phyloP scores from a whole-genome alignment of 2,329 filamentous ascomycete species.

The Hymenoscyphus scutula region DNA sequence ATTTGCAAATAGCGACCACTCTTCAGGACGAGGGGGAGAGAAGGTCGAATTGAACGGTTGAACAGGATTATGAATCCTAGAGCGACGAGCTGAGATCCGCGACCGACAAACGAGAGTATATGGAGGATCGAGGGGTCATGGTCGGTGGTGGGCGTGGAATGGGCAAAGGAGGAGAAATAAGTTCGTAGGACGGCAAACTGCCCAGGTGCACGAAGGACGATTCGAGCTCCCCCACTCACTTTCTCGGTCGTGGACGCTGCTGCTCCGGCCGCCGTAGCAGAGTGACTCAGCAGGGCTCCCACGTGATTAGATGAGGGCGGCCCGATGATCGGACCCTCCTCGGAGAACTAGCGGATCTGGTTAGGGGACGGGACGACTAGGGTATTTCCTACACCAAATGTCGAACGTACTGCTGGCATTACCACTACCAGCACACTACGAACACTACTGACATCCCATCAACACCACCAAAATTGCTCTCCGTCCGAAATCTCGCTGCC shows the following conservation, averaged over 20 bases:
- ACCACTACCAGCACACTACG: conserved; percentile 10
- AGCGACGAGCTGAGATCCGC: conserved; percentile 18
- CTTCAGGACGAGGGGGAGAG: conserved; percentile 13
- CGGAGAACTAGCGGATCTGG: no score
- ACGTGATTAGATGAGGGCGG: no score
- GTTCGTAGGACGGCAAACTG: conserved; percentile 5
- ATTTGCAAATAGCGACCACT: conserved; percentile 7
- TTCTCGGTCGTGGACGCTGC: neutral
- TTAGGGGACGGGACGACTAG: no score
- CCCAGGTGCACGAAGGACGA: neutral
- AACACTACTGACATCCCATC: conserved; percentile 17
- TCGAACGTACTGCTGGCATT: neutral
- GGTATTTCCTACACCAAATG: neutral
- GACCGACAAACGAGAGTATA: conserved; percentile 19
- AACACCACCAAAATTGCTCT: conserved; percentile 20
- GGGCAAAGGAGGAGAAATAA: conserved; percentile 11
- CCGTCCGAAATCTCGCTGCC: conserved; percentile 11
- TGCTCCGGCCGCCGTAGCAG: neutral
- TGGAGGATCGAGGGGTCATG: conserved; percentile 25
- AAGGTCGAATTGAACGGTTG: conserved; percentile 18
- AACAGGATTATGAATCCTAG: conserved; percentile 20
- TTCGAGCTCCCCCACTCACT: conserved; percentile 1
- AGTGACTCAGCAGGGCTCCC: no score
- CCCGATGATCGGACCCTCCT: no score
- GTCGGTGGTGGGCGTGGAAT: conserved; percentile 15